phyloP scores from a whole-genome alignment of 2,329 filamentous ascomycete genomes.

The Tolypocladium pustulatum region DNA sequence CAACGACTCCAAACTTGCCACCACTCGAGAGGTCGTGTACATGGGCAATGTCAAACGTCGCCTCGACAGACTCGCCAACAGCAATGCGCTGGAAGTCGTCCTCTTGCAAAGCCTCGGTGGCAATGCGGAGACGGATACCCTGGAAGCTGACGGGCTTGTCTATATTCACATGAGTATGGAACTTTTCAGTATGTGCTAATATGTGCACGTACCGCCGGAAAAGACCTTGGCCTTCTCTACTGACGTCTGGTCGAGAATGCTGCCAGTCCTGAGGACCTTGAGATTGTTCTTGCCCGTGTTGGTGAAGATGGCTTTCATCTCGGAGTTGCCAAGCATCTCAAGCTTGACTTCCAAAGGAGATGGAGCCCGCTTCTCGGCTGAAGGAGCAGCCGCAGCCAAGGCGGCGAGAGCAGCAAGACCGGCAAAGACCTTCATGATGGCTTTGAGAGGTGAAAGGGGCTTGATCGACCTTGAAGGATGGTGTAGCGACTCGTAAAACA shows the following conservation, averaged over 20 bases:
- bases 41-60: conserved; percentile 44
- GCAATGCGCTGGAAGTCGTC: conserved; percentile 40
- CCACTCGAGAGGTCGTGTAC: conserved; percentile 40
- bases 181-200: not conserved
- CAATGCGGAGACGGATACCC: conserved; percentile 40
- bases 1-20: conserved; percentile 45
- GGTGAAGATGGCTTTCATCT: conserved; percentile 40
- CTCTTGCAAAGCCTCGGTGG: conserved; percentile 30
- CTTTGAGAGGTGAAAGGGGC: not conserved
- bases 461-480: not conserved
- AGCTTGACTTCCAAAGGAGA: conserved; percentile 33
- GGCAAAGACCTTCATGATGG: conserved; percentile 28
- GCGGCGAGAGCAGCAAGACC: conserved; percentile 23
- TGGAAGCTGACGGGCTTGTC: conserved; percentile 36
- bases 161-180: not conserved
- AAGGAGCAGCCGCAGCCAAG: conserved; percentile 23
- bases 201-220: conserved; percentile 28
- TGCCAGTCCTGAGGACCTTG: conserved; percentile 43
- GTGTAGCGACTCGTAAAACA: not conserved
- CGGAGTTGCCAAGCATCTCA: conserved; percentile 38
- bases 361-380: conserved; percentile 21
- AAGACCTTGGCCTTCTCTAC: conserved; percentile 44
- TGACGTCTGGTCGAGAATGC: conserved; percentile 39
- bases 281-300: conserved; percentile 39
- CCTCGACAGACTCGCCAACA: conserved; percentile 37